These are phyloP conservation scores for Solanum chiquidenum DNA, from an alignment of 257 asterid species.

Conservation along the genomic window DNA sequence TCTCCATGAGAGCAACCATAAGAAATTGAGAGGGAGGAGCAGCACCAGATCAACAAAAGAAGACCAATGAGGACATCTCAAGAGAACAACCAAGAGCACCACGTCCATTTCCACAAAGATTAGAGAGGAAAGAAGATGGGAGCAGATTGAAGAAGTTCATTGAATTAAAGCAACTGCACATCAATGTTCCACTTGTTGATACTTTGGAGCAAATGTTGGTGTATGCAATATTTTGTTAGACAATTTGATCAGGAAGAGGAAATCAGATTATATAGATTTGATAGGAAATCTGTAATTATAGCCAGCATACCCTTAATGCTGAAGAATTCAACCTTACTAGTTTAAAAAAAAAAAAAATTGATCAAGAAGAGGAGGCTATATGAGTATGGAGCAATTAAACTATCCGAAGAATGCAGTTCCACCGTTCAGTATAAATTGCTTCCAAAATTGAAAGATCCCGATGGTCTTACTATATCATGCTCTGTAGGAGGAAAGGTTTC, in stretches of 20 bases:
- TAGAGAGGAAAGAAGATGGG: not conserved
- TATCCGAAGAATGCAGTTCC: not conserved
- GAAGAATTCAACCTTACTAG: too few relatives aligned
- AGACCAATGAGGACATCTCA: not conserved
- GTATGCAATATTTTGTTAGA: not conserved
- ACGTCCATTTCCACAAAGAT: not conserved
- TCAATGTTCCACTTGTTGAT: not conserved
- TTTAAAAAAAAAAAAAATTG: not conserved
- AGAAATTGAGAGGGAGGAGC: not conserved
- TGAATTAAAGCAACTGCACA: not conserved
- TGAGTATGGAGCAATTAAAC: not conserved
- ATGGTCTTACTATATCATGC: not conserved
- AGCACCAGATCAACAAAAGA: not conserved
- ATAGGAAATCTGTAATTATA: too few relatives aligned
- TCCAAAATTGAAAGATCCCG: not conserved
- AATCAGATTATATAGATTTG: too few relatives aligned
- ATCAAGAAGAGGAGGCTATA: not conserved
- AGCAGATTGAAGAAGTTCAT: not conserved
- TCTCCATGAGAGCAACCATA: not conserved
- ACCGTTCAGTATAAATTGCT: not conserved
- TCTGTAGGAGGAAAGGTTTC: not conserved
- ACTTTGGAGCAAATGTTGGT: not conserved
- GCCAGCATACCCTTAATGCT: too few relatives aligned
- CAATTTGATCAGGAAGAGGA: not conserved
- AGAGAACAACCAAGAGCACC: not conserved